phyloP scores from a whole-genome alignment of 495 filamentous ascomycete genomes.

The Talaromyces borbonicus region DNA sequence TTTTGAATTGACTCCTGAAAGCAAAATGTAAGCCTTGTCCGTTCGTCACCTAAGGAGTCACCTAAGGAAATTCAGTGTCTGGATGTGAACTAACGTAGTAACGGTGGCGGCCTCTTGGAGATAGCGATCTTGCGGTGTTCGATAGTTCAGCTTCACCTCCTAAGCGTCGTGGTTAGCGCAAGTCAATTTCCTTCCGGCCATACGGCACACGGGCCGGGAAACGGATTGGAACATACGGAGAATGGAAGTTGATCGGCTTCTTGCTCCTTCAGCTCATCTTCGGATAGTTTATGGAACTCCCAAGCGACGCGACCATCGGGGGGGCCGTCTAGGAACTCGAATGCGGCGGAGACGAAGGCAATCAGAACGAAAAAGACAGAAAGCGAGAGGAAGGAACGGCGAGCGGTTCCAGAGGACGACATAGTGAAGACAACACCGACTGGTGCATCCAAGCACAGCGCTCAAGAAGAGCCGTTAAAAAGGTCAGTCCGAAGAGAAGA shows the following conservation, averaged over 20 bases:
- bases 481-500: constrained; percentile 3
- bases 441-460: constrained; percentile 4
- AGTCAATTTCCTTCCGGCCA: no score
- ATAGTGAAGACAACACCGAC: constrained; percentile 3
- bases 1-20: constrained; percentile 1
- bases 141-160: constrained; percentile 3
- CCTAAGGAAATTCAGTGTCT: no score
- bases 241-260: constrained; percentile 3
- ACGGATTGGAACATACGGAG: background rate
- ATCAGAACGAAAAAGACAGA: constrained; percentile 6
- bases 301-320: constrained; percentile 4
- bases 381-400: constrained; percentile 7
- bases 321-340: constrained; percentile 1
- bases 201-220: background rate
- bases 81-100: background rate
- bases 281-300: constrained; percentile 3
- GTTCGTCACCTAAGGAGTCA: no score
- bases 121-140: constrained; percentile 4
- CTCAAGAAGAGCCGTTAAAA: constrained; percentile 3
- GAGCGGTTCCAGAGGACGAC: constrained; percentile 4
- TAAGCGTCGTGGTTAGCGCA: background rate
- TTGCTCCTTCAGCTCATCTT: constrained; percentile 1
- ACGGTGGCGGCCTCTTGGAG: constrained; percentile 5
- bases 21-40: no score
- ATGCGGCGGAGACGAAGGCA: constrained; percentile 2